Percentiles rank a stretch among this genome's conserved stretches.
phyloP scores from a whole-genome alignment of 495 filamentous ascomycete species.

The Trichoderma erinaceum region DNA sequence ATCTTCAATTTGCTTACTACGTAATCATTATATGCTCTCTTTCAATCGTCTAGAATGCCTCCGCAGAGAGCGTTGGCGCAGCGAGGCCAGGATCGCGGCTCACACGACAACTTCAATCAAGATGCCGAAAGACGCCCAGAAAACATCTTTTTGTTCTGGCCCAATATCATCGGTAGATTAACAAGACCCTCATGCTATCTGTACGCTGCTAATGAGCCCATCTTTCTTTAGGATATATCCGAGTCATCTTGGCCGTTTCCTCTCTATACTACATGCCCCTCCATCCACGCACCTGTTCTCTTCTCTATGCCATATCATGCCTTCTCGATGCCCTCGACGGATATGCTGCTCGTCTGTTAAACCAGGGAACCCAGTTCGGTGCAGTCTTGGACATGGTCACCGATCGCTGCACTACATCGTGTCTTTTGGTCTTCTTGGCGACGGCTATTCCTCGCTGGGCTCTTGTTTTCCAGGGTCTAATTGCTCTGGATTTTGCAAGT shows the following conservation, averaged over 20 bases:
- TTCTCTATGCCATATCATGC: conserved; percentile 88
- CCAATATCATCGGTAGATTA: conserved; percentile 67
- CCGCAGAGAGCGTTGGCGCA: neutral
- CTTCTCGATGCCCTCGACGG: conserved; percentile 92
- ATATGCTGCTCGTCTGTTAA: conserved; percentile 76
- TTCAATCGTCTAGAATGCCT: neutral
- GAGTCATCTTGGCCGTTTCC: conserved; percentile 81
- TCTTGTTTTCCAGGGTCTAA: conserved; percentile 87
- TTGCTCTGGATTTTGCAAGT: conserved; percentile 83
- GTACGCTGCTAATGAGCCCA: neutral
- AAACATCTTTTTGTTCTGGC: conserved; percentile 93
- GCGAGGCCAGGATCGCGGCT: neutral
- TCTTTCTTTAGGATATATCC: conserved; percentile 64
- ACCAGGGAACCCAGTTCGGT: conserved; percentile 90
- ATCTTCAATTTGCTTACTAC: neutral
- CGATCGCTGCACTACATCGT: conserved; percentile 85
- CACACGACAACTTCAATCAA: neutral
- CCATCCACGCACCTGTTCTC: conserved; percentile 86
- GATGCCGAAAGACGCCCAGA: conserved; percentile 34
- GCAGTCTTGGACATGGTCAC: conserved; percentile 98
- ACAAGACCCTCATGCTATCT: neutral
- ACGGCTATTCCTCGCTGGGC: conserved; percentile 89
- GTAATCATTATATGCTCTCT: neutral
- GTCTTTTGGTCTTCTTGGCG: conserved; percentile 85
- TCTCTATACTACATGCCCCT: conserved; percentile 98